Evolutionary conservation across 768 basidiomycete species (phyloP), one percentile per base, ranked within the genome.

Genomic region (Phaeotremella fagi): DNA sequence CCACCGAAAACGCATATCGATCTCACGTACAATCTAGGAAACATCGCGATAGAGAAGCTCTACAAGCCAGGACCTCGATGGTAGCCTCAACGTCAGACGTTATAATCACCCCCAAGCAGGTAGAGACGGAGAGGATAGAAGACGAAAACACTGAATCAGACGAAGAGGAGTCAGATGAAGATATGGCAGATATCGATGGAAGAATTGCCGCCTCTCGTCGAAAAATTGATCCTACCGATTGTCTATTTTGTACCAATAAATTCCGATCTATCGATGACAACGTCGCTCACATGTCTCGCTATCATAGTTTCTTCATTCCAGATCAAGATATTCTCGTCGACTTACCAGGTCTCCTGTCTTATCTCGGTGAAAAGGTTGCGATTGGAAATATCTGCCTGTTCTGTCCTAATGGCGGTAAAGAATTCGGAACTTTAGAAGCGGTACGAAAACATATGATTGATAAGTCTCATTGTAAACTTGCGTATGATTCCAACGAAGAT

Each of bases 401-500:
- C 75, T 99, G 95, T 76, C 70, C 71, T 0, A 87, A 86, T 65
- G 85, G 84, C 28, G 89, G 37, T 78, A 68, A 83, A 55, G 90
- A 90, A 65, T 90, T 90, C 75, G 82, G 84, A 52, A 85, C 83
- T 15, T 68, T 92, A 48, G 86, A 90, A 3, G 94, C 92, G 0
- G 91, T 89, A 3, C 79, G 91, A 61, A 88, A 88, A 67, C 95
- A 99, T 72, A 99, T 99, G 95, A 57, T 82, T 35, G 92, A 92
- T 79, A 98, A 98, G 50, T 63, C 57, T 4, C 95, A 99, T 68
- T 97, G 92, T 80, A 97, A 95, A 76, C 83, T 99, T 59, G 86
- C 88, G 0, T 98, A 94, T 74, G 88, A 90, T 54, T 76, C 81
- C 1, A 84, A 88, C 63, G 69, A 77, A 33, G 90, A 97, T 68